Base-by-base conservation (phyloP, 345 rosid genomes). In the Odontarrhena argentea region DNA sequence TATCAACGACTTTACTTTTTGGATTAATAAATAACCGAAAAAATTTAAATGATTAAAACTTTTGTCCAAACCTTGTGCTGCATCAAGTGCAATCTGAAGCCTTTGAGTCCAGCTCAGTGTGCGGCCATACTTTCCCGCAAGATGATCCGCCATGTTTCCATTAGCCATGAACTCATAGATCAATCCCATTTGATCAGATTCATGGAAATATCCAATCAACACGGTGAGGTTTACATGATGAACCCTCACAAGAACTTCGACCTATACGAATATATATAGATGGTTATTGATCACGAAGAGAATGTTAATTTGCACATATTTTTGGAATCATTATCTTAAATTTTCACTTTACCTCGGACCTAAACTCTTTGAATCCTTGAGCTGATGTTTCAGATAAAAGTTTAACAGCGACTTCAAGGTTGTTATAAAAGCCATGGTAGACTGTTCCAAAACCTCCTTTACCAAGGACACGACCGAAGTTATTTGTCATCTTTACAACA, bases 371-470 rank as follows among this genome's bases (percentile, higher is more conserved):
- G 50, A 56, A 68, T 3, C 87, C 84, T 66, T 84, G 85, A 35
- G 36, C 34, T 45, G 93, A 80, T 37, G 77, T 68, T 60, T 35
- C 50, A 47, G 86, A 87, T 13, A 81, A 73, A 80, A 87, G 24
- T 46, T 85, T 83, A 12, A 87, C 86, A 0, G 86, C 93, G 2
- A 84, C 86, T 50, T 74, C 28, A 28, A 52, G 49, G 28, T 77
- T 43, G 51, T 55, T 60, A 14, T 82, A 67, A 24, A 6, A 46
- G 5, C 87, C 92, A 61, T 61, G 76, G 63, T 81, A 84, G 9
- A 85, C 93, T 47, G 77, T 79, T 69, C 93, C 93, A 35, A 83
- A 85, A 0, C 89, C 87, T 57, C 87, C 92, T 71, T 74, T 73
- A 7, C 92, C 89, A 1, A 81, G 72, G 30, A 76, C 63, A 13